Evolutionary conservation across 2,329 filamentous ascomycete species (phyloP).

Genomic region (Celoporthe dispersa): DNA sequence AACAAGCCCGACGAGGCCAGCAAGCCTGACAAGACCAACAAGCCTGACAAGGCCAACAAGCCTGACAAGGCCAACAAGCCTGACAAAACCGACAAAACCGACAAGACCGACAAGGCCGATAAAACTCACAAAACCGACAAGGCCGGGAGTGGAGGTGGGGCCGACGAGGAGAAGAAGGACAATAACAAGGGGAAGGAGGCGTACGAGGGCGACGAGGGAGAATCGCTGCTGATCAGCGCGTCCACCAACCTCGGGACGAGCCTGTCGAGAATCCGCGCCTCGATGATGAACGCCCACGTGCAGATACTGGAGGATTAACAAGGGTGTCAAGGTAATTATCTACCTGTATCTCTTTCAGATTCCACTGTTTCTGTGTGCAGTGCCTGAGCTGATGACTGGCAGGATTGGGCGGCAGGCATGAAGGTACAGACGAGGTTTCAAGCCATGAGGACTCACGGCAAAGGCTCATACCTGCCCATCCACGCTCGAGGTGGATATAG

Average conservation of each 20-base stretch:
- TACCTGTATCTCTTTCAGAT: background rate
- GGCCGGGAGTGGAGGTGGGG: background rate
- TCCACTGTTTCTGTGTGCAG: background rate
- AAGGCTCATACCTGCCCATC: background rate
- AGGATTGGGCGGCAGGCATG: background rate
- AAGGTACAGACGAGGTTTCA: background rate
- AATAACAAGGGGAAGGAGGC: background rate
- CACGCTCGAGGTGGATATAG: background rate
- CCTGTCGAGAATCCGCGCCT: background rate
- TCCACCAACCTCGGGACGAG: background rate
- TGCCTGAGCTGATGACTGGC: background rate
- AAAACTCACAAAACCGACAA: no score
- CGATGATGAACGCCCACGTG: constrained; percentile 10
- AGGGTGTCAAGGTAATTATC: background rate
- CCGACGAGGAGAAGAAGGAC: background rate
- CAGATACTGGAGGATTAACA: constrained; percentile 1
- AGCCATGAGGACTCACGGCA: background rate
- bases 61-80: no score
- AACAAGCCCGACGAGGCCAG: no score
- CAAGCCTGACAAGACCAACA: no score
- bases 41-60: no score
- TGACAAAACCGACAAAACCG: no score
- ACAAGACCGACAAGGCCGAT: no score
- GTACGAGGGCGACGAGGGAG: background rate
- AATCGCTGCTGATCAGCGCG: background rate